phyloP scores from a whole-genome alignment of 2,329 filamentous ascomycete species.

The Dothideomycetes sp. region DNA sequence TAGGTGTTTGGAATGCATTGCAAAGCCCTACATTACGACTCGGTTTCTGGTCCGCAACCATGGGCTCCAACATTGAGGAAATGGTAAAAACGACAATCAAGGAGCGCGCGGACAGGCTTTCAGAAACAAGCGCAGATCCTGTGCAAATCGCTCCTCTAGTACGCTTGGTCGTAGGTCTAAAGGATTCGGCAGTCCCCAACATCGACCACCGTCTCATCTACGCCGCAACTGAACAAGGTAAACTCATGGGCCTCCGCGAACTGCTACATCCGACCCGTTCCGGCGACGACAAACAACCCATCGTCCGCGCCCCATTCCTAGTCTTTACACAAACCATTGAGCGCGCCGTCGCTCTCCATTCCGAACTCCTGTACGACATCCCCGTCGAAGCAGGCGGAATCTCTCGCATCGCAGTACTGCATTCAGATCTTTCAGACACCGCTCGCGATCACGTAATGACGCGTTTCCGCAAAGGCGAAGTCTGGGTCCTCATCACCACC shows the following conservation, averaged over 20 bases:
- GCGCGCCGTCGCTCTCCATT: constrained; percentile 75
- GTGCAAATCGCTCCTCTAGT: constrained; percentile 46
- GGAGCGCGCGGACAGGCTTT: constrained; percentile 33
- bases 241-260: constrained; percentile 82
- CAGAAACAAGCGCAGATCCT: constrained; percentile 20
- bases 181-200: constrained; percentile 90
- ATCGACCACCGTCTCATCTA: constrained; percentile 84
- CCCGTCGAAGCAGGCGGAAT: constrained; percentile 78
- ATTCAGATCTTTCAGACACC: constrained; percentile 71
- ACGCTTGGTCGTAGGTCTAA: constrained; percentile 86
- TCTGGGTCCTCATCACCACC: constrained; percentile 95
- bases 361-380: constrained; percentile 90
- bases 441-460: constrained; percentile 76
- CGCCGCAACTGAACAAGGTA: constrained; percentile 85
- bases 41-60: constrained; percentile 92
- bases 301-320: constrained; percentile 76
- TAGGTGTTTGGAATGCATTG: constrained; percentile 75
- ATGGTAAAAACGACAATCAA: constrained; percentile 61
- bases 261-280: constrained; percentile 66
- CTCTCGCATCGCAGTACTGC: constrained; percentile 76
- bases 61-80: constrained; percentile 85
- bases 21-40: constrained; percentile 59
- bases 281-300: constrained; percentile 43
- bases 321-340: constrained; percentile 96
- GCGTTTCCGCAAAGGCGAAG: constrained; percentile 79